phyloP scores from a whole-genome alignment of 148 eudicot species.

The Heliosperma pusillum region DNA sequence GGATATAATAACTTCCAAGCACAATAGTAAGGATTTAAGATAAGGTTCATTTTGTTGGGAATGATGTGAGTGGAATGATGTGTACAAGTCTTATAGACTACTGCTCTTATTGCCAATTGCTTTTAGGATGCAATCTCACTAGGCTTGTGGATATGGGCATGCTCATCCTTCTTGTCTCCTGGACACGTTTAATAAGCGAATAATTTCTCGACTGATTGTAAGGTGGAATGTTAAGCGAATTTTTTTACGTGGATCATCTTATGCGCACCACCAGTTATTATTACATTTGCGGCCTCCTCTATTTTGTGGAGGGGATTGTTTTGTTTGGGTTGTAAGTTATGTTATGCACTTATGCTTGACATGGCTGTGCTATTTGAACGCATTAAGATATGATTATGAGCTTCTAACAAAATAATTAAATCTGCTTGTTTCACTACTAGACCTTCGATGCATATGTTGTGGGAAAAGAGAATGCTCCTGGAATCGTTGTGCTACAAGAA shows the following conservation, averaged over 20 bases:
- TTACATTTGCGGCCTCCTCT: background rate
- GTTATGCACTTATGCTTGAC: background rate
- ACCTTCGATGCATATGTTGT: conserved; percentile 88
- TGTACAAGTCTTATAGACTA: too few species aligned
- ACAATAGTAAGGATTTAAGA: too few species aligned
- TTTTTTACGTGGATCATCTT: background rate
- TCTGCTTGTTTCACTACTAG: conserved; percentile 30
- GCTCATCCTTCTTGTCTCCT: too few species aligned
- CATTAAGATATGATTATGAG: background rate
- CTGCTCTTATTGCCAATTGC: too few species aligned
- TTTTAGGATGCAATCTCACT: too few species aligned
- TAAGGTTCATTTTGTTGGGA: too few species aligned
- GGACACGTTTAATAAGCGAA: too few species aligned
- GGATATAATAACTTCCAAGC: too few species aligned
- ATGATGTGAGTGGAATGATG: too few species aligned
- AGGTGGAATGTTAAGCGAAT: background rate
- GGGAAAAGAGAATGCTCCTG: conserved; percentile 93
- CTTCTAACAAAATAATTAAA: background rate
- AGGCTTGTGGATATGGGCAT: too few species aligned
- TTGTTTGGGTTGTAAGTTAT: background rate
- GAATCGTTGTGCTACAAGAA: conserved; percentile 90
- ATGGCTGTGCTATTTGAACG: background rate
- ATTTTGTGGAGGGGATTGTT: background rate
- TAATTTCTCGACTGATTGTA: background rate
- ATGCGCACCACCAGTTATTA: background rate